Percentiles rank a stretch among this genome's conserved stretches.
Evolutionary conservation across 352 stramenopile genomes (phyloP).

Genomic region (Pythium brassicae): DNA sequence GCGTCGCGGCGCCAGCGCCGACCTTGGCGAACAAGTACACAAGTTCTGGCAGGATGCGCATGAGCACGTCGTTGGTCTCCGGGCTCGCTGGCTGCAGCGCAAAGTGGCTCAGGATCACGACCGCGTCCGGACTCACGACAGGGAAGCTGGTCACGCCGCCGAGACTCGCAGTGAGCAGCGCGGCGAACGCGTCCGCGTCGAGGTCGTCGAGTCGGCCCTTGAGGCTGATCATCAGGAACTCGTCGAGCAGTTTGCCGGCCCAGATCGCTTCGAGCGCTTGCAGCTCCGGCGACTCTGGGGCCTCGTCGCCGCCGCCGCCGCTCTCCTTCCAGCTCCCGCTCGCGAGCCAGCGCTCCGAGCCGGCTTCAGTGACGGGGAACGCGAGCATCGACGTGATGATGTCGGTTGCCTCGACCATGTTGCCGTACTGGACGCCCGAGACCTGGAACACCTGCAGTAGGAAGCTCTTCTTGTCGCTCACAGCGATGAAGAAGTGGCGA

Average conservation of each 20-base stretch:
- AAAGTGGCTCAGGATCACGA: slow-evolving; percentile 73
- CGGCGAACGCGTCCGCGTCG: slow-evolving; percentile 41
- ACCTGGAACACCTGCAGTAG: slow-evolving; percentile 67
- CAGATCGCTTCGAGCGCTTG: slow-evolving; percentile 48
- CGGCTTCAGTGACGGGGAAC: slow-evolving; percentile 39
- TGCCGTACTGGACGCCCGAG: slow-evolving; percentile 60
- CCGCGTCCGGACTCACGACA: slow-evolving; percentile 60
- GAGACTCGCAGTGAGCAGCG: slow-evolving; percentile 48
- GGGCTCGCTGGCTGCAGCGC: slow-evolving; percentile 31
- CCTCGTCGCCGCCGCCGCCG: background rate
- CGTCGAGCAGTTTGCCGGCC: slow-evolving; percentile 70
- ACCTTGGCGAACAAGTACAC: slow-evolving; percentile 57
- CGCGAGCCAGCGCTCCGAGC: slow-evolving; percentile 41
- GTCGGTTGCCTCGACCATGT: slow-evolving; percentile 47
- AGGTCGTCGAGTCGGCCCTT: slow-evolving; percentile 69
- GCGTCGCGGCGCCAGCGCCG: slow-evolving; percentile 2
- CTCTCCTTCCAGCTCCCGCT: slow-evolving; percentile 51
- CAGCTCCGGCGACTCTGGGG: slow-evolving; percentile 7
- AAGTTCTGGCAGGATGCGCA: slow-evolving; percentile 58
- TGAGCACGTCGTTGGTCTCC: slow-evolving; percentile 35
- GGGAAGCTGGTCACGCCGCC: slow-evolving; percentile 35
- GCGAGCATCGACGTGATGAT: slow-evolving; percentile 56
- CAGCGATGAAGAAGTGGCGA: slow-evolving; percentile 48
- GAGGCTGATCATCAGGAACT: slow-evolving; percentile 77
- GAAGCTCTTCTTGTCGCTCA: slow-evolving; percentile 60